phyloP scores from a whole-genome alignment of 1,284 basidiomycete species.

The Heterobasidion occidentale region DNA sequence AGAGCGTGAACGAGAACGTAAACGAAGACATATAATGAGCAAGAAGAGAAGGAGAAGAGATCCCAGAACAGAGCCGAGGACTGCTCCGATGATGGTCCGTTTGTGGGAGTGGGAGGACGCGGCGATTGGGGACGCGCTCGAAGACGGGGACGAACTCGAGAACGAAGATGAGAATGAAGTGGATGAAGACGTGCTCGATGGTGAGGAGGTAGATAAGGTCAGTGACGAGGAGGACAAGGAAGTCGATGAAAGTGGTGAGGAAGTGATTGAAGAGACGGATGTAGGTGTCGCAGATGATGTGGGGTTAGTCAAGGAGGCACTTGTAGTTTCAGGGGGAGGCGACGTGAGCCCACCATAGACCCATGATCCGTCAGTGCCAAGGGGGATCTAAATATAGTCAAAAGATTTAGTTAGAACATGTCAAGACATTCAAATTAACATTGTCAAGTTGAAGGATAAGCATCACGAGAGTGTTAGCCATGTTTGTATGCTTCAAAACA shows the following conservation, averaged over 20 bases:
- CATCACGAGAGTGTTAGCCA: no score
- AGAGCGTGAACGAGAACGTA: conserved; percentile 34
- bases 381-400: conserved; percentile 46
- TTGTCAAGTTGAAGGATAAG: no score
- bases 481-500: no score
- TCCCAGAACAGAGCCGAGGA: conserved; percentile 21
- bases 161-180: conserved; percentile 12
- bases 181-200: conserved; percentile 7
- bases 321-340: conserved; percentile 28
- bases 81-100: conserved; percentile 36
- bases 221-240: not conserved
- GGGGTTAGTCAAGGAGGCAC: conserved; percentile 8
- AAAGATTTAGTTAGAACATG: not conserved
- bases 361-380: conserved; percentile 50
- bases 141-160: conserved; percentile 6
- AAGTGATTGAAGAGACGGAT: conserved; percentile 13
- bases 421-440: not conserved
- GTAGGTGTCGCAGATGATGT: conserved; percentile 15
- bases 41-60: conserved; percentile 30
- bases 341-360: conserved; percentile 56
- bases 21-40: conserved; percentile 39
- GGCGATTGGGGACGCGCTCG: conserved; percentile 17
- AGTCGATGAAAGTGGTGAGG: conserved; percentile 3
- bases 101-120: conserved; percentile 14
- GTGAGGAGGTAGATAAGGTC: conserved; percentile 5